Percentiles rank a stretch among this genome's conserved stretches.
These are phyloP conservation scores for Gillenia trifoliata DNA, from an alignment of 306 rosid genomes.

Conservation along the genomic window DNA sequence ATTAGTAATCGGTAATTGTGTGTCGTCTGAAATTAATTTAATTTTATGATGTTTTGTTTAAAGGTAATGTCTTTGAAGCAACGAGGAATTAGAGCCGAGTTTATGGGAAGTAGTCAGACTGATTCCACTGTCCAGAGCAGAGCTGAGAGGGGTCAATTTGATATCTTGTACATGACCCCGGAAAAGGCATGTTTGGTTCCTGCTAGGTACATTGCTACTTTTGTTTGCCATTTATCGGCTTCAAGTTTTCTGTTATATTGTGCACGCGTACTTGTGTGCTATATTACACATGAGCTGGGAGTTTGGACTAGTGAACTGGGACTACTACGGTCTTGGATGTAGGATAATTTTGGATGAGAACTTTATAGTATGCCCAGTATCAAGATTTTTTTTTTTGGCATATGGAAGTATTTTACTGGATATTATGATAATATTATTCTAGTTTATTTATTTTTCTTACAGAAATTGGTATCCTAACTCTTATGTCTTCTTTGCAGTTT, in stretches of 20 bases:
- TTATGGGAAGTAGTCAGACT: conserved; percentile 78
- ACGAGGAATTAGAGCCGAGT: conserved; percentile 79
- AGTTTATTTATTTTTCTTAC: neutral
- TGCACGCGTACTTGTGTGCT: neutral
- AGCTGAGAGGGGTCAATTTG: conserved; percentile 80
- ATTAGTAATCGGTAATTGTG: neutral
- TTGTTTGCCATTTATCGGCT: neutral
- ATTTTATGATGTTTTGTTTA: neutral
- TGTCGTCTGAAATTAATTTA: neutral
- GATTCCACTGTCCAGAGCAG: conserved; percentile 57
- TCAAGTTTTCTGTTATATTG: neutral
- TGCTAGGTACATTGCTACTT: conserved; percentile 37
- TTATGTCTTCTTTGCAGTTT: conserved; percentile 50
- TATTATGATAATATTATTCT: neutral
- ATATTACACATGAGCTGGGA: neutral
- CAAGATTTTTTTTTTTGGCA: conserved; percentile 6
- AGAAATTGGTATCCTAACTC: conserved; percentile 3
- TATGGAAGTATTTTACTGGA: conserved; percentile 1
- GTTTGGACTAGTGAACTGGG: neutral
- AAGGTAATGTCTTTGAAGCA: conserved; percentile 90
- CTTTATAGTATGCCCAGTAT: neutral
- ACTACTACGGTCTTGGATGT: neutral
- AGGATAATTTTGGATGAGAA: neutral
- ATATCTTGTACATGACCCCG: conserved; percentile 82
- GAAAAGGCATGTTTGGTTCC: conserved; percentile 81